These are phyloP conservation scores for Mycosphaerella sp. DNA, from an alignment of 2,329 filamentous ascomycete genomes.

Conservation along the genomic window DNA sequence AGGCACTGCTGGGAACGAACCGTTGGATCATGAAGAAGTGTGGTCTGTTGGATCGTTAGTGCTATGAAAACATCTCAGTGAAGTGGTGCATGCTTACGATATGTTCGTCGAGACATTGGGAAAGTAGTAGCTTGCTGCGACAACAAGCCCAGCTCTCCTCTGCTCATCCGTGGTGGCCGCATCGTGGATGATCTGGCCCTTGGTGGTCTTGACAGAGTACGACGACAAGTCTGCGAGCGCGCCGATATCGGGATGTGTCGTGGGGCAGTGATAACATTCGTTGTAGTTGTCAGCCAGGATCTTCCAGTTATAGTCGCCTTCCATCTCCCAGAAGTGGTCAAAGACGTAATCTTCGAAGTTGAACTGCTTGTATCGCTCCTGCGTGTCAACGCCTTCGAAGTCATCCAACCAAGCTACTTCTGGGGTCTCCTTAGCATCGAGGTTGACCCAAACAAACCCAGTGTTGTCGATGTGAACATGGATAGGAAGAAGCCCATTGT, in stretches of 20 bases:
- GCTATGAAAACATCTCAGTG: too few relatives aligned
- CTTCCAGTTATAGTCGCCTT: conserved; percentile 56
- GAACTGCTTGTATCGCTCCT: conserved; percentile 43
- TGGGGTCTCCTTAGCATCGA: conserved; percentile 44
- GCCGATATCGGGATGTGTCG: conserved; percentile 54
- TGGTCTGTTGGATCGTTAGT: conserved; percentile 40
- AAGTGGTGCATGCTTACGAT: too few relatives aligned
- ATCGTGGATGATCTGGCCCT: conserved; percentile 47
- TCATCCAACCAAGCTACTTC: conserved; percentile 50
- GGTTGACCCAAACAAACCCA: conserved; percentile 55
- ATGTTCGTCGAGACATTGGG: conserved; percentile 49
- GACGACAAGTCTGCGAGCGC: conserved; percentile 52
- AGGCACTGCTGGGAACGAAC: conserved; percentile 52
- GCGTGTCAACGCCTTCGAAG: conserved; percentile 45
- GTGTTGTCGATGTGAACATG: conserved; percentile 50
- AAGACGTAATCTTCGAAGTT: conserved; percentile 52
- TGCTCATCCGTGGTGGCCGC: conserved; percentile 45
- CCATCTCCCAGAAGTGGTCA: conserved; percentile 54
- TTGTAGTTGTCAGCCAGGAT: conserved; percentile 59
- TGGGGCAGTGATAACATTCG: conserved; percentile 59
- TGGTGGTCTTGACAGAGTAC: conserved; percentile 49
- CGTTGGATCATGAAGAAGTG: conserved; percentile 60
- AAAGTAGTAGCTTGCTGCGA: conserved; percentile 47
- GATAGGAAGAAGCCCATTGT: conserved; percentile 53
- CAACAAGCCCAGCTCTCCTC: conserved; percentile 42